phyloP scores from a whole-genome alignment of 495 filamentous ascomycete species.

The Annulohypoxylon nitens region DNA sequence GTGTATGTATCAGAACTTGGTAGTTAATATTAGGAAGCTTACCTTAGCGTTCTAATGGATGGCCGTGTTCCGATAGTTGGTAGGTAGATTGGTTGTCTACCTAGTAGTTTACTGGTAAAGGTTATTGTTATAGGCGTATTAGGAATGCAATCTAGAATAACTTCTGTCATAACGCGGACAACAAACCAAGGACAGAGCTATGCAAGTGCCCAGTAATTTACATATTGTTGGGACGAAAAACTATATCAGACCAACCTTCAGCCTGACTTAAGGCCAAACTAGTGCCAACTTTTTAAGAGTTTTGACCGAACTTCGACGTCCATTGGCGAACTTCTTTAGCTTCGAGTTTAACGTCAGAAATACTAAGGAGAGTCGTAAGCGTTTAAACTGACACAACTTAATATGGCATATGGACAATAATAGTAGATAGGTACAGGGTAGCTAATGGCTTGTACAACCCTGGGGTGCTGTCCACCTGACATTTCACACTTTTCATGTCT shows the following conservation, averaged over 20 bases:
- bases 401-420: slow-evolving; percentile 18
- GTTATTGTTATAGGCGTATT: background rate
- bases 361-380: slow-evolving; percentile 25
- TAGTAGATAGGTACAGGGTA: no score
- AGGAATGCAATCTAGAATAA: background rate
- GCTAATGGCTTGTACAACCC: slow-evolving; percentile 10
- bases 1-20: background rate
- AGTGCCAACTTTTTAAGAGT: slow-evolving; percentile 19
- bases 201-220: background rate
- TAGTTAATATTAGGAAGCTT: background rate
- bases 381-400: slow-evolving; percentile 30
- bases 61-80: background rate
- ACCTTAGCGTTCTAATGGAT: background rate
- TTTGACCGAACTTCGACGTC: slow-evolving; percentile 11
- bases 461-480: slow-evolving; percentile 31
- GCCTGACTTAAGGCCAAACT: slow-evolving; percentile 19
- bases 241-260: slow-evolving; percentile 6
- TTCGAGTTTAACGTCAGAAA: slow-evolving; percentile 13
- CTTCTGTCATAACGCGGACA: slow-evolving; percentile 1
- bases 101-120: background rate
- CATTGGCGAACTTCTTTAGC: slow-evolving; percentile 19
- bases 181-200: background rate
- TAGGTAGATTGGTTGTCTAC: background rate
- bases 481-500: slow-evolving; percentile 19
- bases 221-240: background rate